Conservation (phyloP, 345 rosid genomes). For the Linum tenue region DNA sequence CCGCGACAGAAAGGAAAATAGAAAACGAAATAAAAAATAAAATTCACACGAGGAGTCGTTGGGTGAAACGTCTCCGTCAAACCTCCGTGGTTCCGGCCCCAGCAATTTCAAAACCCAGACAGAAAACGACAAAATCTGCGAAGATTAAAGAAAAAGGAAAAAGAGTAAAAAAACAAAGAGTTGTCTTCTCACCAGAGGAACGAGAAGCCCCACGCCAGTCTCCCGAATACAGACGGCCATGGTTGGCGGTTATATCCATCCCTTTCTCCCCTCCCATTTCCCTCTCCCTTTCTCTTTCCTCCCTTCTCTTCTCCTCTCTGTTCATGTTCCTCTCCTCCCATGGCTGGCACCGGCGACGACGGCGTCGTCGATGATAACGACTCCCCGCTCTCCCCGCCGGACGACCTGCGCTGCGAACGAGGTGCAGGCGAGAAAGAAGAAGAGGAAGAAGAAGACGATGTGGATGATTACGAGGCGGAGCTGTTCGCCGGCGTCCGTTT, state of each 20-base stretch:
- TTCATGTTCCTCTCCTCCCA: neutral
- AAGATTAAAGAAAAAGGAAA: neutral
- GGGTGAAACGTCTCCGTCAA: no score
- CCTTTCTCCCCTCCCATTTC: neutral
- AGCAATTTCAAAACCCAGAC: no score
- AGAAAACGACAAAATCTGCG: neutral
- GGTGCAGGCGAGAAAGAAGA: neutral
- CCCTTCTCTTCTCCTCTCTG: neutral
- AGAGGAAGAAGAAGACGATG: neutral
- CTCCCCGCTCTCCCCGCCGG: neutral
- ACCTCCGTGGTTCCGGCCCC: no score
- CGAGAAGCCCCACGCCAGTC: neutral
- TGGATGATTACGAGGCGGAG: neutral
- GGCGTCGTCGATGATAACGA: neutral
- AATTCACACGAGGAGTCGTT: no score
- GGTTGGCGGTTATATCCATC: neutral
- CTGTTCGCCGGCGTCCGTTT: slow-evolving; percentile 28
- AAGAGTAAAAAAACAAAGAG: neutral
- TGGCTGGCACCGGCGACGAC: neutral
- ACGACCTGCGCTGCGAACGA: neutral
- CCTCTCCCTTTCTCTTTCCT: neutral
- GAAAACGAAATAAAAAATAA: no score
- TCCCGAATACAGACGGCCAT: neutral
- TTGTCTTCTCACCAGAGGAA: neutral
- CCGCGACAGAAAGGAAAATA: no score